Evolutionary conservation across 495 filamentous ascomycete species (phyloP).

Genomic region (Xylaria intraflava): DNA sequence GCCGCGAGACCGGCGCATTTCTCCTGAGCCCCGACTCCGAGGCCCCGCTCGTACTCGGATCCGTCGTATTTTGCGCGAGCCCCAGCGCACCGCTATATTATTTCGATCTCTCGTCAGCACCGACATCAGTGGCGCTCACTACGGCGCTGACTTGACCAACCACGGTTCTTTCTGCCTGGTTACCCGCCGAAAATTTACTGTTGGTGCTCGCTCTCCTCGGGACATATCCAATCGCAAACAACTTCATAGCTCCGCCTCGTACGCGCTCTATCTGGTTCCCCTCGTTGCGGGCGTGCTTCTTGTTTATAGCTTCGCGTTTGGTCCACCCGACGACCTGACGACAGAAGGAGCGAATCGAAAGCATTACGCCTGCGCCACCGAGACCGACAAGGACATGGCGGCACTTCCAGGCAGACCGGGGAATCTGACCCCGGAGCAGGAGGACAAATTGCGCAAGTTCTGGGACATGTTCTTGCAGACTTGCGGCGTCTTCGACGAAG

Average conservation of each 20-base stretch:
- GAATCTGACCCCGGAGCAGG: conserved; percentile 81
- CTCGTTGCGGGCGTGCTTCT: conserved; percentile 1
- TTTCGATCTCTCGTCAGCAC: background rate
- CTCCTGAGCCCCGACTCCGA: background rate
- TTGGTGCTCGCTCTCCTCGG: background rate
- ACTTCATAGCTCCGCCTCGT: conserved; percentile 4
- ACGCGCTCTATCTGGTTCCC: conserved; percentile 1
- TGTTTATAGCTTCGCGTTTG: conserved; percentile 1
- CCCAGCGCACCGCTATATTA: background rate
- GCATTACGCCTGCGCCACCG: background rate
- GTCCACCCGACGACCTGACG: background rate
- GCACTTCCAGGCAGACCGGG: conserved; percentile 71
- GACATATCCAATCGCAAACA: background rate
- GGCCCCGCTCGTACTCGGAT: conserved; percentile 3
- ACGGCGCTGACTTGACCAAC: background rate
- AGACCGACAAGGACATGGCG: conserved; percentile 27
- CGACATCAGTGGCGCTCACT: background rate
- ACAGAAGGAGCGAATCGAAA: background rate
- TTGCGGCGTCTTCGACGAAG: conserved; percentile 57
- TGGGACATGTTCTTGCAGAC: conserved; percentile 74
- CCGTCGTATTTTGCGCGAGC: background rate
- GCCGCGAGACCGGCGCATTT: conserved; percentile 4
- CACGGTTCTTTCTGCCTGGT: background rate
- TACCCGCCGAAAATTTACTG: background rate
- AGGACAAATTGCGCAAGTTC: conserved; percentile 79